Evolutionary conservation across 176 grass and related monocot species (phyloP).

Genomic region (Eragrostis nindensis): DNA sequence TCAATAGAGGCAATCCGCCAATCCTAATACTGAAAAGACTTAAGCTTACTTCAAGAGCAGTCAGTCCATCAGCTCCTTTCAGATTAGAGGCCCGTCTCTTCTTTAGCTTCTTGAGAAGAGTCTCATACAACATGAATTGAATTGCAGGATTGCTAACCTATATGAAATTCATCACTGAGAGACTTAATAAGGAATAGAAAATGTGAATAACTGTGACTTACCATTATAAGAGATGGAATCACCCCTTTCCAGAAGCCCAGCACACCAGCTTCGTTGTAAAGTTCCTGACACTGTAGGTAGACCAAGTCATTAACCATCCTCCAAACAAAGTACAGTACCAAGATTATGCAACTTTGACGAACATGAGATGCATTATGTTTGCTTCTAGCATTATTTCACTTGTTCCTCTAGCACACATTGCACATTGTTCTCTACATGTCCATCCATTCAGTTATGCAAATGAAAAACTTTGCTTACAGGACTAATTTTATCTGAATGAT

Average conservation of each 20-base stretch:
- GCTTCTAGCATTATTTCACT: constrained; percentile 19
- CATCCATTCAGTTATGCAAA: constrained; percentile 4
- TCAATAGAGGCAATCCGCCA: no score
- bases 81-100: constrained; percentile 67
- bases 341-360: not conserved
- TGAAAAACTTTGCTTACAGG: not conserved
- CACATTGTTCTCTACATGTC: not conserved
- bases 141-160: constrained; percentile 97
- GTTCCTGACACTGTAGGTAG: constrained; percentile 75
- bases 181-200: constrained; percentile 13
- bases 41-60: constrained; percentile 86
- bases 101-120: constrained; percentile 91
- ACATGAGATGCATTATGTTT: not conserved
- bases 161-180: constrained; percentile 27
- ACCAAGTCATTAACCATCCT: constrained; percentile 30
- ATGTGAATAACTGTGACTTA: constrained; percentile 35
- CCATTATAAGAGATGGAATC: constrained; percentile 93
- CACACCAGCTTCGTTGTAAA: constrained; percentile 83
- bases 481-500: constrained; percentile 5
- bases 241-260: constrained; percentile 98
- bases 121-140: constrained; percentile 98
- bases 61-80: constrained; percentile 85
- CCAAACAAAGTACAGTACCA: not conserved
- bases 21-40: no score
- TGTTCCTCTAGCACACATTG: constrained; percentile 1